phyloP scores from a whole-genome alignment of 78 protist species.

The Dictyostelium purpureum region DNA sequence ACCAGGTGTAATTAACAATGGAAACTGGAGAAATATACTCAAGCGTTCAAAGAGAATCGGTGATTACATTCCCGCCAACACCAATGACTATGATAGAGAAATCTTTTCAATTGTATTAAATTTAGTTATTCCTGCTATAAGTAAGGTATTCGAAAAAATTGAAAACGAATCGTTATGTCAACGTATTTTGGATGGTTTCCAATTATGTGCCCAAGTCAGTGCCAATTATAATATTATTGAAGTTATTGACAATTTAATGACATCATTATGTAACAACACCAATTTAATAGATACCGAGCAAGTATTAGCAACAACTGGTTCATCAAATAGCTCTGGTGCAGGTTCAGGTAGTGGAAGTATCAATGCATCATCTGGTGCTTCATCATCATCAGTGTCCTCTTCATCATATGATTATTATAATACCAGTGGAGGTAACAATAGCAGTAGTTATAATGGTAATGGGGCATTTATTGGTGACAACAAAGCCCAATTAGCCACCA shows the following conservation, averaged over 20 bases:
- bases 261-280: constrained; percentile 60
- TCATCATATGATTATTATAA: not conserved
- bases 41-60: constrained; percentile 17
- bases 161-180: constrained; percentile 59
- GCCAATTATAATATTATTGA: constrained; percentile 73
- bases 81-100: constrained; percentile 56
- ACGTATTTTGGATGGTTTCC: constrained; percentile 71
- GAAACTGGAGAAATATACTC: constrained; percentile 33
- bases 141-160: constrained; percentile 72
- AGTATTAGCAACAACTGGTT: not conserved
- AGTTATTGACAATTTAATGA: constrained; percentile 71
- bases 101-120: constrained; percentile 64
- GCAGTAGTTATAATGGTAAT: constrained; percentile 11
- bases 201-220: constrained; percentile 69
- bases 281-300: constrained; percentile 48
- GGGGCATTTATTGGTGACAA: constrained; percentile 57
- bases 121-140: constrained; percentile 62
- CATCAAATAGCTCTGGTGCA: not conserved
- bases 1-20: not conserved
- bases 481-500: constrained; percentile 82
- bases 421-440: not conserved
- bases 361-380: not conserved
- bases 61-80: not conserved
- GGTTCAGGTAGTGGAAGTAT: not conserved
- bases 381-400: not conserved